Conservation (phyloP, 176 grass and related monocot genomes). For the Guadua angustifolia region DNA sequence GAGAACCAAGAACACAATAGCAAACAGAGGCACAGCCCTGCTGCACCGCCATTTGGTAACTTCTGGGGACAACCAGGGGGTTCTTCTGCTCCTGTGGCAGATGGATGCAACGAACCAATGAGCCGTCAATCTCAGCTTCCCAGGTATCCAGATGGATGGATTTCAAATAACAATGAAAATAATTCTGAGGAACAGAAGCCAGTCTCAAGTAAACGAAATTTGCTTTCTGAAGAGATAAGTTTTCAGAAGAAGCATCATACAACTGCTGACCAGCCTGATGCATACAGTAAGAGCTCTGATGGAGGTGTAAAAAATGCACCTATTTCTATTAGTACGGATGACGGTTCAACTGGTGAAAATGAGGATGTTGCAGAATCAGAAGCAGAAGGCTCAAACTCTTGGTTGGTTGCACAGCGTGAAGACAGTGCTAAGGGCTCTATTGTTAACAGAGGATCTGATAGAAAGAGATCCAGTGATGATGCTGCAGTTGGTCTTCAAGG, state of each 20-base stretch:
- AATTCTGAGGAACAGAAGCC: slow-evolving; percentile 62
- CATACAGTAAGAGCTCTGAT: slow-evolving; percentile 63
- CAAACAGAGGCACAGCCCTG: slow-evolving; percentile 61
- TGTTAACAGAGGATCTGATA: slow-evolving; percentile 57
- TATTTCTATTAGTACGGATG: slow-evolving; percentile 76
- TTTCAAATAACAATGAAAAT: slow-evolving; percentile 46
- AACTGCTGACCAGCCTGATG: slow-evolving; percentile 56
- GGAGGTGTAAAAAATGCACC: slow-evolving; percentile 63
- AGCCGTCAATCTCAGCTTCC: slow-evolving; percentile 44
- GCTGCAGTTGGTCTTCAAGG: slow-evolving; percentile 63
- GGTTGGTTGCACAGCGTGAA: slow-evolving; percentile 76
- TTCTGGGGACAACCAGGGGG: slow-evolving; percentile 65
- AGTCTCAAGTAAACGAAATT: slow-evolving; percentile 47
- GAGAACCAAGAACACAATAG: slow-evolving; percentile 64
- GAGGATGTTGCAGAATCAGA: slow-evolving; percentile 90
- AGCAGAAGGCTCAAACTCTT: slow-evolving; percentile 89
- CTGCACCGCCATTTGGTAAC: slow-evolving; percentile 44
- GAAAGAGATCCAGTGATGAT: slow-evolving; percentile 55
- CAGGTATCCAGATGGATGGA: slow-evolving; percentile 56
- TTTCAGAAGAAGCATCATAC: slow-evolving; percentile 68
- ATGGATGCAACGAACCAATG: slow-evolving; percentile 43
- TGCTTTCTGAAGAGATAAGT: slow-evolving; percentile 61
- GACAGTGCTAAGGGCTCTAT: slow-evolving; percentile 59
- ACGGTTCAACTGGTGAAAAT: slow-evolving; percentile 96
- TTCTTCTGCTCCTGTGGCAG: slow-evolving; percentile 30